Base-by-base conservation (phyloP, 805 yeast genomes). In the Priceomyces melissophilus region DNA sequence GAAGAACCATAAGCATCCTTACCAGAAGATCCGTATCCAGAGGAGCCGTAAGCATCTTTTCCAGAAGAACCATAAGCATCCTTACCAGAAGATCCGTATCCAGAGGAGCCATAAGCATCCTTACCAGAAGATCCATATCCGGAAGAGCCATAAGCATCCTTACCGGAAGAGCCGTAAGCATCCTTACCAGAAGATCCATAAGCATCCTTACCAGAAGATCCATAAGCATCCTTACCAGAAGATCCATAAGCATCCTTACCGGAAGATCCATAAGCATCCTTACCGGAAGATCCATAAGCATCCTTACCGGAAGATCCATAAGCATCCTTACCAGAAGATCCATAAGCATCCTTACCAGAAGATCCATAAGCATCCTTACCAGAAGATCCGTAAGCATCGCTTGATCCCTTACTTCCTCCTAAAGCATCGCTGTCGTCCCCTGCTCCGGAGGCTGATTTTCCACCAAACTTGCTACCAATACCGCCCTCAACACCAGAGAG, bases 401-500 rank as follows among this genome's bases (percentile, higher is more conserved):
- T 33, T 25, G 47, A 25, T 10, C 45, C 42, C 17, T 38, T n/a
- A 14, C 42, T 33, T 12, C 45, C 39, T 12, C 46, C 45, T 31
- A 39, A 30, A 16, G 43, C 31, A 32, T 40, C 38, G 5, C 48
- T 35, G 10, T 46, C 48, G 17, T 40, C 30, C 14, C 41, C 42
- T 3, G 14, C 13, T 16, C 38, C 38, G n/a, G 14, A 11, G 10
- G 30, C 38, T 3, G 38, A 35, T 25, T 35, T 35, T 29, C 58
- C 55, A 13, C 37, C 37, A 23, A 39, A 49, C 39, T 55, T 52
- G 34, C 57, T 40, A 12, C 69, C 70, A 28, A 59, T 53, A 25
- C 67, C 68, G 10, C 55, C 57, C 37, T 57, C 53, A 25, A 55
- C 47, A 50, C 65, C 70, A 39, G 51, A 47, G 9, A 52, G 48